A percentile compares a stretch with the other conserved stretches of the same genome.
Conservation (phyloP, 208 protist species). For the Trypanosoma mega region DNA sequence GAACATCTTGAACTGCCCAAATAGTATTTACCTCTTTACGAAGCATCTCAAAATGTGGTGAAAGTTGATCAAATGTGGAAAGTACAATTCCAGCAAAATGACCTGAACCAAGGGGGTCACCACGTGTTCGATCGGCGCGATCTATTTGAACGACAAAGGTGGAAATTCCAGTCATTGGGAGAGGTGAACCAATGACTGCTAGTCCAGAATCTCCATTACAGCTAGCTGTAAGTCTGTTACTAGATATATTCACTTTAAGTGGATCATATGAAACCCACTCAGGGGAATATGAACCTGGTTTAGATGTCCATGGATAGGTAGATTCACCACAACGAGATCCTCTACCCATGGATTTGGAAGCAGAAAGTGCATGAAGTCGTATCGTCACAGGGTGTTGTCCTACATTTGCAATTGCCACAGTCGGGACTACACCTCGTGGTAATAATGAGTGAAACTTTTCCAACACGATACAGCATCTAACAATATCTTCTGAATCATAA, state of each 20-base stretch:
- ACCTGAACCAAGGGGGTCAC: constrained; percentile 73
- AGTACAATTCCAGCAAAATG: constrained; percentile 86
- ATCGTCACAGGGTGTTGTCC: constrained; percentile 32
- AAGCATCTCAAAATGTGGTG: constrained; percentile 59
- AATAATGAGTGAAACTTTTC: constrained; percentile 37
- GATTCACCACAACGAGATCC: neutral
- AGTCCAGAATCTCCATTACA: constrained; percentile 58
- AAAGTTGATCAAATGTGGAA: constrained; percentile 43
- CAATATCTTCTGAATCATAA: constrained; percentile 70
- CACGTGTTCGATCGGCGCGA: constrained; percentile 47
- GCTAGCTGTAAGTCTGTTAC: constrained; percentile 59
- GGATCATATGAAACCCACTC: constrained; percentile 61
- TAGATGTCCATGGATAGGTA: constrained; percentile 9
- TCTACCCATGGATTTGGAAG: neutral
- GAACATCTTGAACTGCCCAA: constrained; percentile 90
- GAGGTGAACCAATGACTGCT: constrained; percentile 65
- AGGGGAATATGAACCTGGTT: constrained; percentile 37
- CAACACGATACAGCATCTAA: constrained; percentile 60
- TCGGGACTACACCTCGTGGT: constrained; percentile 14
- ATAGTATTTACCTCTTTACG: constrained; percentile 38
- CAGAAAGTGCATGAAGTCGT: constrained; percentile 18
- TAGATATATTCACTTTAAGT: constrained; percentile 47
- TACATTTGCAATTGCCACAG: constrained; percentile 29
- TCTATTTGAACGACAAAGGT: constrained; percentile 79
- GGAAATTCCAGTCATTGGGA: constrained; percentile 61